Evolutionary conservation across 2,329 filamentous ascomycete species (phyloP).

Genomic region (Botrytis pseudocinerea): DNA sequence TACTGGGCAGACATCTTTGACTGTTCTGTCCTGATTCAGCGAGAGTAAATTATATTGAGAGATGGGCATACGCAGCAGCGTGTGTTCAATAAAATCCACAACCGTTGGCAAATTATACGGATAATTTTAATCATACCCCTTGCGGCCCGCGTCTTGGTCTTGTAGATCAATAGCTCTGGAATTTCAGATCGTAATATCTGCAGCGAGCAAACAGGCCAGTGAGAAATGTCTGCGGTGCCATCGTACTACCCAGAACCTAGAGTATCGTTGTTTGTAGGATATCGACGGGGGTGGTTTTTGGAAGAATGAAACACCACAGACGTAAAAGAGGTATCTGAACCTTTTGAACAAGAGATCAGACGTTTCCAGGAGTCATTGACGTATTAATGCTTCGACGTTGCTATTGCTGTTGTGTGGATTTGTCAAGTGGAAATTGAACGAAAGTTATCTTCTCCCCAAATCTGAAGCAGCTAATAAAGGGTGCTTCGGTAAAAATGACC

Average conservation of each 20-base stretch:
- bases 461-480: slow-evolving; percentile 11
- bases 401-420: background rate
- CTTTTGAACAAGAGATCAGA: slow-evolving; percentile 1
- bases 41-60: background rate
- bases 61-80: background rate
- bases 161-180: slow-evolving; percentile 5
- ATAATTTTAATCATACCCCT: background rate
- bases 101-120: background rate
- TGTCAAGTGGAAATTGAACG: background rate
- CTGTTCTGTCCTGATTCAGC: background rate
- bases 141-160: background rate
- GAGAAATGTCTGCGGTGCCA: background rate
- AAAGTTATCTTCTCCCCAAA: background rate
- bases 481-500: slow-evolving; percentile 5
- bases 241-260: background rate
- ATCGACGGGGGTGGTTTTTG: background rate
- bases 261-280: background rate
- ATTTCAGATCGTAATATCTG: background rate
- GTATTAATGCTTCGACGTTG: background rate
- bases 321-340: background rate
- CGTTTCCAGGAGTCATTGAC: background rate
- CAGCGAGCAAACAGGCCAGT: background rate
- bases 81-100: background rate
- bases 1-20: background rate
- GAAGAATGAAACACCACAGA: background rate